Percentiles rank a stretch among this genome's conserved stretches.
These are phyloP conservation scores for Daucus carota DNA, from an alignment of 129 eudicot genomes.

Conservation along the genomic window DH1_v3.0 NC_030385.2:9270501-9271000, in stretches of 20 bases:
- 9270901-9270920: slow-evolving; percentile 70
- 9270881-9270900: slow-evolving; percentile 76
- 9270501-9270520: neutral
- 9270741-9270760: neutral
- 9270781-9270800: neutral
- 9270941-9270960: slow-evolving; percentile 83
- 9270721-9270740: neutral
- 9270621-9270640: neutral
- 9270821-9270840: slow-evolving; percentile 4
- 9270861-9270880: slow-evolving; percentile 87
- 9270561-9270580: neutral
- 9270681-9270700: neutral
- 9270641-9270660: neutral
- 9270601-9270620: neutral
- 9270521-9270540: neutral
- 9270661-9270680: neutral
- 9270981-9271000: slow-evolving; percentile 92
- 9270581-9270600: neutral
- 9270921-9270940: slow-evolving; percentile 91
- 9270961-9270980: slow-evolving; percentile 97
- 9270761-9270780: neutral
- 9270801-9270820: neutral
- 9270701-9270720: neutral
- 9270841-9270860: slow-evolving; percentile 64
- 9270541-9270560: neutral